Percentiles rank a stretch among this genome's conserved stretches.
Evolutionary conservation across 768 basidiomycete species (phyloP).

Genomic region (Sarcomyxa edulis): DNA sequence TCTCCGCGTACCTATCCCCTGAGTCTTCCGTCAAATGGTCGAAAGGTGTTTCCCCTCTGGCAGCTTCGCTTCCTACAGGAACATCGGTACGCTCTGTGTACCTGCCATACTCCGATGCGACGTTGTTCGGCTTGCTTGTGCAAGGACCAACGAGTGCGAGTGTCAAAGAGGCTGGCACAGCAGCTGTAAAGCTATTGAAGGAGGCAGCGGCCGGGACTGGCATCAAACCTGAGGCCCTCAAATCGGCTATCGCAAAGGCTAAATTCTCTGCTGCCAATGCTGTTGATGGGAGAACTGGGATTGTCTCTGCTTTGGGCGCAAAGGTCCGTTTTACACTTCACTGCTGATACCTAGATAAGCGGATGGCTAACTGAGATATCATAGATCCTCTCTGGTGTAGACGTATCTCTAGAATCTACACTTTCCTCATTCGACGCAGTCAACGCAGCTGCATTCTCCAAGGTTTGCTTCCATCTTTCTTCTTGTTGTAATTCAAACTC

Average conservation of each 20-base stretch:
- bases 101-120: conserved; percentile 88
- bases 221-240: conserved; percentile 64
- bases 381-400: conserved; percentile 57
- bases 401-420: conserved; percentile 54
- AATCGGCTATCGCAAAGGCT: conserved; percentile 81
- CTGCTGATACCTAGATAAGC: not conserved
- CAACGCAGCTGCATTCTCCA: conserved; percentile 58
- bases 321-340: conserved; percentile 41
- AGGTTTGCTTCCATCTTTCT: conserved; percentile 38
- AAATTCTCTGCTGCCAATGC: conserved; percentile 76
- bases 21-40: conserved; percentile 85
- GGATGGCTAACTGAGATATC: not conserved
- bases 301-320: conserved; percentile 54
- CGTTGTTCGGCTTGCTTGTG: conserved; percentile 79
- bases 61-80: conserved; percentile 50
- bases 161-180: conserved; percentile 64
- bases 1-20: conserved; percentile 78
- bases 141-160: conserved; percentile 59
- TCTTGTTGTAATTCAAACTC: not conserved
- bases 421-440: conserved; percentile 70
- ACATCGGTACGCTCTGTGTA: conserved; percentile 70
- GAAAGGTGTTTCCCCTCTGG: conserved; percentile 62
- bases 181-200: conserved; percentile 65
- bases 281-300: conserved; percentile 65
- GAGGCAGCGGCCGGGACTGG: conserved; percentile 54